phyloP scores from a whole-genome alignment of 2,329 filamentous ascomycete species.

The Fusarium floridanum region DNA sequence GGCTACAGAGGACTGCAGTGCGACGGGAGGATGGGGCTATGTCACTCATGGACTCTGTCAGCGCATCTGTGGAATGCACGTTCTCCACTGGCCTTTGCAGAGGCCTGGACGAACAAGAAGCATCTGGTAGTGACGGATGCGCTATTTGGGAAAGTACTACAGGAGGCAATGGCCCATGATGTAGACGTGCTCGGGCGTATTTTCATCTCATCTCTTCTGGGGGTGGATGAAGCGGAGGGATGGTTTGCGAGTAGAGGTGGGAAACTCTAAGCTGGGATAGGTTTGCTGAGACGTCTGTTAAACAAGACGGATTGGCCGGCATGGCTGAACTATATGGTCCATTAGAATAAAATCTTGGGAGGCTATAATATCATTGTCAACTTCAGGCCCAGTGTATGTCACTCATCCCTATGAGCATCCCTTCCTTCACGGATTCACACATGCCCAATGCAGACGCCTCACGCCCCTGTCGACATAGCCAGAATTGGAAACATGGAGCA shows the following conservation, averaged over 20 bases:
- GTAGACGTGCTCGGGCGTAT: constrained; percentile 60
- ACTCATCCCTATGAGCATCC: neutral
- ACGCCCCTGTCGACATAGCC: neutral
- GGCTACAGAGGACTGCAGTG: constrained; percentile 45
- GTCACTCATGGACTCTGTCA: constrained; percentile 56
- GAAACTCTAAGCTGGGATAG: constrained; percentile 8
- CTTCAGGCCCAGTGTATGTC: neutral
- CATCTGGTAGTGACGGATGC: constrained; percentile 52
- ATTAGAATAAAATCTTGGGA: neutral
- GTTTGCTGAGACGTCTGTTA: neutral
- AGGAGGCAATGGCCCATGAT: constrained; percentile 55
- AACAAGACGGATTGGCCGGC: neutral
- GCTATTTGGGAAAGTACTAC: constrained; percentile 45
- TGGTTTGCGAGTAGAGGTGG: constrained; percentile 50
- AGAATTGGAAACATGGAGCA: accelerated
- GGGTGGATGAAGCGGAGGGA: constrained; percentile 50
- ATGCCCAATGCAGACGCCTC: neutral
- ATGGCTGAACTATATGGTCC: neutral
- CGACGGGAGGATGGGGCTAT: constrained; percentile 47
- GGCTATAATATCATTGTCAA: neutral
- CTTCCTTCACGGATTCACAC: neutral
- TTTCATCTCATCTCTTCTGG: constrained; percentile 48
- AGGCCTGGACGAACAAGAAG: constrained; percentile 53
- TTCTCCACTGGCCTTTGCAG: constrained; percentile 53
- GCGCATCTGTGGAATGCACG: constrained; percentile 54